Conservation (phyloP, 2,329 filamentous ascomycete species). For the Fusarium newnesense region DNA sequence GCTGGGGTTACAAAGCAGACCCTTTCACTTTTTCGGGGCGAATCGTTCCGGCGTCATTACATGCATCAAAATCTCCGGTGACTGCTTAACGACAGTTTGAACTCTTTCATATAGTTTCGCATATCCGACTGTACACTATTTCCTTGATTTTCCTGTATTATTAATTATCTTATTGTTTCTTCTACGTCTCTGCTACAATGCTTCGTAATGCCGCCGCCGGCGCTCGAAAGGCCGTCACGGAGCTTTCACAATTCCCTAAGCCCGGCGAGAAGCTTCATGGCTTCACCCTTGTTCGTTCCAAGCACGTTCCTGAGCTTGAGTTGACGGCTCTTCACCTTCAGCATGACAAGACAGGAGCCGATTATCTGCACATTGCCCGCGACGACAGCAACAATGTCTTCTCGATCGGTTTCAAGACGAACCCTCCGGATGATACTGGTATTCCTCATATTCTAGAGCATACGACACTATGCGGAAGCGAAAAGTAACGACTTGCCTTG, state of each 20-base stretch:
- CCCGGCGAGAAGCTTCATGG: constrained; percentile 90
- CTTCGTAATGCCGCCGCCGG: constrained; percentile 63
- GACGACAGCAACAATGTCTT: constrained; percentile 99
- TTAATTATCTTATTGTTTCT: constrained; percentile 15
- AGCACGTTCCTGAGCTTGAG: constrained; percentile 94
- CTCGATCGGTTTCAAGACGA: constrained; percentile 98
- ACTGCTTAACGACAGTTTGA: constrained; percentile 22
- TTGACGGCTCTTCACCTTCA: constrained; percentile 89
- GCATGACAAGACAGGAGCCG: constrained; percentile 94
- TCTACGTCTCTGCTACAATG: constrained; percentile 50
- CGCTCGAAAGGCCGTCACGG: constrained; percentile 74
- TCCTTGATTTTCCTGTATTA: constrained; percentile 32
- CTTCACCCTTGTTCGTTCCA: constrained; percentile 88
- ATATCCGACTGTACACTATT: constrained; percentile 28
- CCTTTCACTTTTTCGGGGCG: constrained; percentile 33
- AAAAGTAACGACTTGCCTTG: constrained; percentile 71
- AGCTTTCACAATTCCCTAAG: constrained; percentile 78
- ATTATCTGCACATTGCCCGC: constrained; percentile 93
- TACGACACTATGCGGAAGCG: constrained; percentile 93
- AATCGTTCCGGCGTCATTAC: constrained; percentile 39
- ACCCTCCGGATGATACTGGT: constrained; percentile 94
- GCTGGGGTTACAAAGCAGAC: constrained; percentile 33
- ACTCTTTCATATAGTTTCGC: constrained; percentile 10
- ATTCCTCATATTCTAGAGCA: constrained; percentile 98
- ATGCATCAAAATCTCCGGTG: constrained; percentile 40